These are phyloP conservation scores for Gryganskiella cystojenkinii DNA, from an alignment of 192 early-diverging fungal species.

Conservation along the genomic window DNA sequence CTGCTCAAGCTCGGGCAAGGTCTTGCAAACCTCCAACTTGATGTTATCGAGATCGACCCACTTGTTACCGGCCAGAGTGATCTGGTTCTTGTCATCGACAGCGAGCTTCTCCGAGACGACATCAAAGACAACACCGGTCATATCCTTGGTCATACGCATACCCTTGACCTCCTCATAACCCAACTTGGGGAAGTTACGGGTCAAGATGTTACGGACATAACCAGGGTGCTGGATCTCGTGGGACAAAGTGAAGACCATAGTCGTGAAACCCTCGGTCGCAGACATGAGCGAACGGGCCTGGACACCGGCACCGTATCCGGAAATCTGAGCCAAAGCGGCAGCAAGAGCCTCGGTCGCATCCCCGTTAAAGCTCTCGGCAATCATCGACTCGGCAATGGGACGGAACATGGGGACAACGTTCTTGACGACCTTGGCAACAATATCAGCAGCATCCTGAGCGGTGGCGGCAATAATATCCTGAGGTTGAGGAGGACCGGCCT, in stretches of 20 bases:
- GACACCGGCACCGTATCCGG: conserved; percentile 87
- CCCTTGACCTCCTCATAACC: conserved; percentile 77
- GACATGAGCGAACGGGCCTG: conserved; percentile 84
- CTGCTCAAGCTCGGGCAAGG: conserved; percentile 86
- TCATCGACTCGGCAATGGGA: conserved; percentile 76
- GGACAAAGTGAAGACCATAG: conserved; percentile 78
- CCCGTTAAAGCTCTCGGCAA: conserved; percentile 70
- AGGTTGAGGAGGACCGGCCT: conserved; percentile 87
- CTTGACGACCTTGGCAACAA: conserved; percentile 74
- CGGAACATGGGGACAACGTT: conserved; percentile 84
- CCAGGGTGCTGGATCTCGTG: conserved; percentile 83
- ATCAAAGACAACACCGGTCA: conserved; percentile 88
- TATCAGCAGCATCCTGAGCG: conserved; percentile 79
- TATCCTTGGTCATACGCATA: conserved; percentile 90
- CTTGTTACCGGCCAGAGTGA: conserved; percentile 69
- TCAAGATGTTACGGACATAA: conserved; percentile 83
- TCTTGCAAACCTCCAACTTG: conserved; percentile 72
- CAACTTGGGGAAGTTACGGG: conserved; percentile 76
- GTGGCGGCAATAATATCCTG: conserved; percentile 88
- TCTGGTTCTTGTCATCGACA: conserved; percentile 63
- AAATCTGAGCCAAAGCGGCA: conserved; percentile 90
- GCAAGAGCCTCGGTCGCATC: conserved; percentile 83
- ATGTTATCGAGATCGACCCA: conserved; percentile 79
- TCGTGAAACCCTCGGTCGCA: conserved; percentile 84
- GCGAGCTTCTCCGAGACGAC: conserved; percentile 76